phyloP scores from a whole-genome alignment of 2,329 filamentous ascomycete genomes.

The Didymella pinodella region DNA sequence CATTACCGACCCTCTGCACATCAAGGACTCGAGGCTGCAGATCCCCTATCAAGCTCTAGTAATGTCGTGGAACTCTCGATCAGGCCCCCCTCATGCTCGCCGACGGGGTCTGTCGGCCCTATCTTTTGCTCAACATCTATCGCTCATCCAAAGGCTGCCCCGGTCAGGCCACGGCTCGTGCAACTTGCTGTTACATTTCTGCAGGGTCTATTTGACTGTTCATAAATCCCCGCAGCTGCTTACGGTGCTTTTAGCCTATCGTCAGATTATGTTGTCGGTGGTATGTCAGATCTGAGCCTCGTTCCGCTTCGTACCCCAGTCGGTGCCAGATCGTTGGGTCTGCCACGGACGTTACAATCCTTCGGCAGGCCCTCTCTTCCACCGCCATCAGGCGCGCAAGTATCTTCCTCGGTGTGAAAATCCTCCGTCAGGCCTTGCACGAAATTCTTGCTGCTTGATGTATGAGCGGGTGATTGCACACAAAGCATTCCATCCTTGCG shows the following conservation, averaged over 20 bases:
- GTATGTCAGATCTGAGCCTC: slow-evolving; percentile 1
- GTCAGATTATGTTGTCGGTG: background rate
- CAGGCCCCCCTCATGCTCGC: background rate
- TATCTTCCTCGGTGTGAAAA: background rate
- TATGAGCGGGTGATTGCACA: background rate
- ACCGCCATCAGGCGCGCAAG: background rate
- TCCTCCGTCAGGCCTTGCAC: background rate
- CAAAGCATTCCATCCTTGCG: background rate
- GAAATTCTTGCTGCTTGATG: background rate
- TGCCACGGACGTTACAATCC: slow-evolving; percentile 1
- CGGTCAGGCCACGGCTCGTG: background rate
- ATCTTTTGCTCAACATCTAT: background rate
- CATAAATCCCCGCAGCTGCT: background rate
- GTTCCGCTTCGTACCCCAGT: background rate
- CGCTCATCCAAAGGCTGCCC: background rate
- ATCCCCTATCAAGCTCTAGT: background rate
- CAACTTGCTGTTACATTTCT: background rate
- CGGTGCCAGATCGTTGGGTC: slow-evolving; percentile 6
- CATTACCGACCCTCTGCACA: background rate
- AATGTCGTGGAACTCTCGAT: slow-evolving; percentile 1
- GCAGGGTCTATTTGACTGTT: background rate
- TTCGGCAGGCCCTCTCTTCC: background rate
- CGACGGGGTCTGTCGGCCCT: slow-evolving; percentile 8
- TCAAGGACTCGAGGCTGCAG: background rate
- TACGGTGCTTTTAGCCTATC: background rate